Evolutionary conservation across 2,329 filamentous ascomycete genomes (phyloP), one percentile per base, ranked within the genome.

Genomic region (Uncinocarpus reesii): DNA sequence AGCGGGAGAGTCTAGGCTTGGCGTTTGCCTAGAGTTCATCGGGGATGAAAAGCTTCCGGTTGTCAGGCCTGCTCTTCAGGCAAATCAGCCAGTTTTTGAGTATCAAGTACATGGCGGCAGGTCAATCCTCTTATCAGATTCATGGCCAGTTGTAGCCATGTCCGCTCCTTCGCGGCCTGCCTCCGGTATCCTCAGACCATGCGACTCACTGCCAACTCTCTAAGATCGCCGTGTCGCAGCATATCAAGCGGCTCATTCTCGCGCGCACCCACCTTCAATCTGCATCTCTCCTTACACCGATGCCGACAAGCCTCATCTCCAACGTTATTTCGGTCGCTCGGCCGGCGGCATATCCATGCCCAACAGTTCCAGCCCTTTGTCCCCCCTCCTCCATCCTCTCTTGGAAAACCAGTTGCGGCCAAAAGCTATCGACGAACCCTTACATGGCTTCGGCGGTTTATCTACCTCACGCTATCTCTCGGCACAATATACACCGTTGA

Each of bases 371-470:
- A 53, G 31, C 78, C 81, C 11, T 77, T 88, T 57, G 75, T 78
- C 0, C 89, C 89, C 4, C 88, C 88, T 0, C 80, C 85, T 3
- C 89, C 89, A 4, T 77, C 76, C 51, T 84, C 85, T 31, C 76
- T 96, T 24, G 87, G 87, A 44, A 80, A 77, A 47, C 83, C 88
- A 0, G 72, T 71, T 16, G 73, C 78, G 7, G 80, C 85, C 8
- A 87, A 83, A 62, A 75, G 81, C 50, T 94, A 86, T 62, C 75
- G 73, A 13, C 78, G 79, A 28, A 76, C 79, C 18, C 76, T 82
- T 47, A 84, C 78, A 76, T 93, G 84, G 83, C 72, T 77, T n/a
- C 84, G 86, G 28, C 79, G 87, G 36, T 64, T 94, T 1, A 62
- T 84, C 44, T 75, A 83, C 52, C 58, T 84, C 37, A 74, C 79